Evolutionary conservation across 352 stramenopile species (phyloP), one percentile per base, ranked within the genome.

Genomic region (Phytophthora quininea): DNA sequence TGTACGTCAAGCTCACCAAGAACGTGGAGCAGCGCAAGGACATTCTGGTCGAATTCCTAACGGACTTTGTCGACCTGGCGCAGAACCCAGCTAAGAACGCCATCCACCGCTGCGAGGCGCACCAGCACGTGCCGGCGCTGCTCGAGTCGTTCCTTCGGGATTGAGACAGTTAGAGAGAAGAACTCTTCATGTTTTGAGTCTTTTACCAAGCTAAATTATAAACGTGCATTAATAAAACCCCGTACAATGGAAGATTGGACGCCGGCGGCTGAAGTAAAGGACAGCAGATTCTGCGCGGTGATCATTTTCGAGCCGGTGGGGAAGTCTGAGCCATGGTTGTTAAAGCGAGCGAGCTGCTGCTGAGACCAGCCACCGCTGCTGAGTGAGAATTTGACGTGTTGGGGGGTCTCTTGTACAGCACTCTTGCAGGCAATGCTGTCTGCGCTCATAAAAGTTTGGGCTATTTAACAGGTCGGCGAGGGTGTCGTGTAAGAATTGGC

Each of bases 11-110:
- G 58, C 35, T 86, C 37, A 62, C 57, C 48, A 52, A 54, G 24
- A 58, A 49, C 67, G 58, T 78, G 51, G 71, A 80, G 62, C 68
- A 85, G 58, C 78, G 83, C 55, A 88, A 80, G 53, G 58, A 68
- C 29, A 85, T 89, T 48, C 48, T 89, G n/a, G 60, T 66, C 33
- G 73, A 77, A 3, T 79, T 91, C 53, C 69, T 91, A 37, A 76
- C 32, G 19, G 76, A 89, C 61, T 87, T 88, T 46, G 45, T 80
- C 31, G 72, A 69, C 32, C 74, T 88, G 10, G 74, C 76, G 19
- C 74, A 79, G 62, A 79, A 75, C 50, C 71, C 74, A 24, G 65
- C 69, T 27, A 74, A 76, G 54, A 69, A 74, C 62, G 58, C 56
- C 14, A 42, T 77, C 24, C 67, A 77, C 52, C 64, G 70, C 30